Percentiles rank a stretch among this genome's conserved stretches.
Evolutionary conservation across 2,329 filamentous ascomycete species (phyloP).

Genomic region (Claviceps pusilla): DNA sequence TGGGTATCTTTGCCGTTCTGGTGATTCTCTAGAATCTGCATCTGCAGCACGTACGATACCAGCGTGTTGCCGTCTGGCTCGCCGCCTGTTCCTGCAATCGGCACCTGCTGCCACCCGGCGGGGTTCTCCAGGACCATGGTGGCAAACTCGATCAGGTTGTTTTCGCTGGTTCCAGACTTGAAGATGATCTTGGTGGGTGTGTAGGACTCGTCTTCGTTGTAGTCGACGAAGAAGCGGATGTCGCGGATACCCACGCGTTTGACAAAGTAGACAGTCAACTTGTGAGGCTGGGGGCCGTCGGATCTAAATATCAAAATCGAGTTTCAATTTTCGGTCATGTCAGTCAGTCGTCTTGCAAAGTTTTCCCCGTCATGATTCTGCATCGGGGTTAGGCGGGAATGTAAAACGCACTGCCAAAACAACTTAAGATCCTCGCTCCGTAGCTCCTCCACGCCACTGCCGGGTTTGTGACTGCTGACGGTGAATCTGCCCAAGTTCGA

Average conservation of each 20-base stretch:
- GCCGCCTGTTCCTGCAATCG: conserved; percentile 38
- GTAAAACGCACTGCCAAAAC: conserved; percentile 59
- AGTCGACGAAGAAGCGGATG: conserved; percentile 78
- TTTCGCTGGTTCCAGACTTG: conserved; percentile 75
- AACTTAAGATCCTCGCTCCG: conserved; percentile 55
- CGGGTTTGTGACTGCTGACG: conserved; percentile 67
- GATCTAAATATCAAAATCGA: conserved; percentile 33
- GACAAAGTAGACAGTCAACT: conserved; percentile 72
- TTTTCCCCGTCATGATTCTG: background rate
- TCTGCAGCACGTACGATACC: conserved; percentile 76
- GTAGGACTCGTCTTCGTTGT: conserved; percentile 85
- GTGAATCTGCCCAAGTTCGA: conserved; percentile 73
- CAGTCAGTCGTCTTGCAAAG: background rate
- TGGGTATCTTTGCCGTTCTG: conserved; percentile 99
- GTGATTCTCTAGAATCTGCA: conserved; percentile 88
- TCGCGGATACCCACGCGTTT: conserved; percentile 66
- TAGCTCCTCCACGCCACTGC: conserved; percentile 62
- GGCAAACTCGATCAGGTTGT: conserved; percentile 80
- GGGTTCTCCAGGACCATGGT: conserved; percentile 66
- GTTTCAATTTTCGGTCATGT: too few species aligned
- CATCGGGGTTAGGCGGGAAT: too few species aligned
- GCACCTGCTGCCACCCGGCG: conserved; percentile 80
- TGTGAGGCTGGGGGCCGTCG: conserved; percentile 70
- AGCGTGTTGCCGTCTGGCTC: conserved; percentile 58
- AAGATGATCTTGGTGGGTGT: conserved; percentile 88